phyloP scores from a whole-genome alignment of 495 filamentous ascomycete species.

The Aspergillus egyptiacus region DNA sequence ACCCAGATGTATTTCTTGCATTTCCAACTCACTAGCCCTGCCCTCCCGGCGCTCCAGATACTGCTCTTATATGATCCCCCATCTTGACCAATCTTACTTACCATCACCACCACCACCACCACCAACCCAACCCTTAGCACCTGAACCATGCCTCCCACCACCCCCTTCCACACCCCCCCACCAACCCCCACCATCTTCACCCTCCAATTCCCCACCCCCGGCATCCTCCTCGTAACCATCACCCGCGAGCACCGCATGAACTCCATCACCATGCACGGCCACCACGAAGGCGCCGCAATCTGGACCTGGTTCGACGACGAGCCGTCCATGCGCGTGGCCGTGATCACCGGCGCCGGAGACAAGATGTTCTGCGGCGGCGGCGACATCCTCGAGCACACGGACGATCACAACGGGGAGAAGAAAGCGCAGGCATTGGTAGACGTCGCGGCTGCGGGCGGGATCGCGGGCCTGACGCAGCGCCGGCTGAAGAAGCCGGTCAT shows the following conservation, averaged over 20 bases:
- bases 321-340: conserved; percentile 37
- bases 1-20: too few relatives aligned
- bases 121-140: too few relatives aligned
- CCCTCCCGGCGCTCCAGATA: too few relatives aligned
- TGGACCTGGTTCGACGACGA: conserved; percentile 45
- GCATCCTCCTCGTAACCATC: conserved; percentile 31
- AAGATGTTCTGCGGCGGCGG: conserved; percentile 45
- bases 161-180: background rate
- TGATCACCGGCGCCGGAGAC: conserved; percentile 45
- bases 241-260: conserved; percentile 33
- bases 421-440: too few relatives aligned
- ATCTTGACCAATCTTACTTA: too few relatives aligned
- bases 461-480: conserved; percentile 24
- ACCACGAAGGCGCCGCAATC: conserved; percentile 38
- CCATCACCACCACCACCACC: too few relatives aligned
- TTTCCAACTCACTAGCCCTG: too few relatives aligned
- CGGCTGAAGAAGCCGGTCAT: conserved; percentile 51
- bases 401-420: too few relatives aligned
- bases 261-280: conserved; percentile 32
- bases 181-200: conserved; percentile 7
- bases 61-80: too few relatives aligned
- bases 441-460: conserved; percentile 14
- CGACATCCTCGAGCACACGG: conserved; percentile 1
- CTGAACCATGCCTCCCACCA: too few relatives aligned
- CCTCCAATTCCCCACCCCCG: conserved; percentile 26